Base-by-base conservation (phyloP, 1,284 basidiomycete species). In the Apiotrichum mycotoxinovorans region DNA sequence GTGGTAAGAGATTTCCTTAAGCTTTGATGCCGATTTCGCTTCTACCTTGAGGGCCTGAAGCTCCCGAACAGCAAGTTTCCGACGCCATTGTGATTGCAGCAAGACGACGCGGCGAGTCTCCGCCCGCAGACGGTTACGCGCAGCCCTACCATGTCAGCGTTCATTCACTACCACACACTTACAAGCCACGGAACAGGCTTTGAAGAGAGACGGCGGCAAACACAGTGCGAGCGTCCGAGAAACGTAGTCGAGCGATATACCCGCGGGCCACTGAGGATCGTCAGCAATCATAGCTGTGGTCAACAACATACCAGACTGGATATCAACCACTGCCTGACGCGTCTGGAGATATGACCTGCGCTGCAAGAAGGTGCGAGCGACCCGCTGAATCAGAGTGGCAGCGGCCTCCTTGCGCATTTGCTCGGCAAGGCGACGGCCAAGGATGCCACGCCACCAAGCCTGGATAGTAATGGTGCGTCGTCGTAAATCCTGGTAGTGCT, bases 1-100 rank as follows among this genome's bases (percentile, higher is more conserved):
- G 67, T 86, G 87, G 76, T 98, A 98, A 0, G 96, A 98, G 64
- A 97, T 97, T 79, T 98, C 96, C 79, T 98, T 97, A 84, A 96
- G 96, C 76, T 96, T 97, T 65, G 89, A 89, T 33, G 95, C 95
- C 0, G 95, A 98, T 54, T 93, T 91, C 25, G 96, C 96, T 76
- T 98, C 96, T 26, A 87, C 84, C 69, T 85, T 87, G 61, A 98
- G 84, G 8, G 80, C 81, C 65, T 87, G 87, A 56, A 98, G 84
- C 73, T 97, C 87, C 65, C 87, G 88, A 61, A 87, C 85, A 30
- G 96, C 96, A 49, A 90, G 79, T 43, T 91, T 86, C 30, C 95
- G 89, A 52, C 96, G 89, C 59, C 95, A 82, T 70, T 91, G 94
- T 22, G 91, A 94, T 74, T 99, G 96, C 33, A 98, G 78, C 69